Evolutionary conservation across 2,329 filamentous ascomycete genomes (phyloP), one percentile per base, ranked within the genome.

Genomic region (Tolypocladium pustulatum): DNA sequence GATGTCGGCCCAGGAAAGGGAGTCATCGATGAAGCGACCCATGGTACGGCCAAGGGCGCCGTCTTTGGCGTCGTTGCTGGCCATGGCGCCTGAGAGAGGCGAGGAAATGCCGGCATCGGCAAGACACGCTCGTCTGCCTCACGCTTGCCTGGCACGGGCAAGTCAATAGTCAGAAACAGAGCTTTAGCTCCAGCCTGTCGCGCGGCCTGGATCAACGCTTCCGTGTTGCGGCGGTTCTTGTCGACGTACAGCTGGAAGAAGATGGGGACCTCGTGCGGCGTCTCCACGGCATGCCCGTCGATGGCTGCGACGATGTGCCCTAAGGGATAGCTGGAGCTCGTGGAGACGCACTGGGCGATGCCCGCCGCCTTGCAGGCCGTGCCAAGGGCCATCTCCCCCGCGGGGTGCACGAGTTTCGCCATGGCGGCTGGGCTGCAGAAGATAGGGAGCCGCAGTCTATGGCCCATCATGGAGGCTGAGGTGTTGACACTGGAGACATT

Each of bases 191-290:
- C 67, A 37, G 70, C 67, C 8, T 74, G 72, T 10, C 15, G 54
- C 0, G 81, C 79, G 25, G 76, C 68, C 13, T 65, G 68, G 2
- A 87, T 67, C 1, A 85, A 68, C 1, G 71, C 70, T 61, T 78
- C 78, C 20, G 81, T 81, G 59, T 81, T 79, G 10, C 66, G 58
- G 0, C 81, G 74, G 61, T 84, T 74, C 63, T 79, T 80, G 68
- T 85, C 79, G 56, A 86, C 81, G 64, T 87, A 87, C 7, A 87
- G 73, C 66, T 86, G 83, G 65, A 85, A 84, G 73, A 84, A 83
- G 4, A 61, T 56, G 38, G 38, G 54, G 15, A 40, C 40, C 37
- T 59, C 55, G 37, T 61, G 15, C 32, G 54, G 54, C 20, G 41
- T 57, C 25, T 55, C 27, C 7, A 55, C 54, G 54, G 27, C 15